phyloP scores from a whole-genome alignment of 768 basidiomycete genomes.

The Trametes meyenii region DNA sequence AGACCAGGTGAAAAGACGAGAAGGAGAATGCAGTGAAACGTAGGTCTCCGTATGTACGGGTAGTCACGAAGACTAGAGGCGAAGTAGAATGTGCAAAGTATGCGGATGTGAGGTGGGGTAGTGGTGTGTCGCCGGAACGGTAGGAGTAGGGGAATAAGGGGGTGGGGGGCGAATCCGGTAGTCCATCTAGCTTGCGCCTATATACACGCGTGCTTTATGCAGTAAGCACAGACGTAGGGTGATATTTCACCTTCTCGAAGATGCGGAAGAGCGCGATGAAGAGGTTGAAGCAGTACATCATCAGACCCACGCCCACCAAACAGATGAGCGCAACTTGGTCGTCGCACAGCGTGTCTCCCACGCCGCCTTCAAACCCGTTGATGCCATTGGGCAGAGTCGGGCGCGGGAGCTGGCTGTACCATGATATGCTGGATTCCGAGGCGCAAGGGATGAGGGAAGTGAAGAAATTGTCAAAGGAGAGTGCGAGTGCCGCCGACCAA shows the following conservation, averaged over 20 bases:
- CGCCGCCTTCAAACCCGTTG: conserved; percentile 50
- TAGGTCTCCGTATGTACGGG: conserved; percentile 1
- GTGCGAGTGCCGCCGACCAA: conserved; percentile 90
- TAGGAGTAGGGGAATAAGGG: neutral
- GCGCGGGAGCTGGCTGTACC: conserved; percentile 74
- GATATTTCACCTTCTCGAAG: conserved; percentile 86
- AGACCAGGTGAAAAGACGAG: neutral
- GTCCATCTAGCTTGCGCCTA: neutral
- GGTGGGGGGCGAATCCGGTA: neutral
- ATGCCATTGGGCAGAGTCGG: conserved; percentile 46
- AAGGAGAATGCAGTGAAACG: neutral
- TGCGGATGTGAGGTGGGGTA: neutral
- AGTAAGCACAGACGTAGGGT: conserved; percentile 23
- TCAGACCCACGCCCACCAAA: conserved; percentile 74
- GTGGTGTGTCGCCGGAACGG: conserved; percentile 8
- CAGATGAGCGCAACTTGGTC: conserved; percentile 77
- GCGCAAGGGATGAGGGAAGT: conserved; percentile 84
- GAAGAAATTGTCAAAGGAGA: conserved; percentile 91
- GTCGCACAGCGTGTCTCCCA: conserved; percentile 68
- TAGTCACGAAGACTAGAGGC: neutral
- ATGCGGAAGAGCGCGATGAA: conserved; percentile 85
- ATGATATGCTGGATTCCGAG: conserved; percentile 55
- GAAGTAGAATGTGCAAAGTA: neutral
- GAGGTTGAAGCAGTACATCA: conserved; percentile 83
- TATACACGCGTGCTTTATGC: neutral